These are phyloP conservation scores for Elongisporangium undulatum DNA, from an alignment of 352 stramenopile species.

Conservation along the genomic window DNA sequence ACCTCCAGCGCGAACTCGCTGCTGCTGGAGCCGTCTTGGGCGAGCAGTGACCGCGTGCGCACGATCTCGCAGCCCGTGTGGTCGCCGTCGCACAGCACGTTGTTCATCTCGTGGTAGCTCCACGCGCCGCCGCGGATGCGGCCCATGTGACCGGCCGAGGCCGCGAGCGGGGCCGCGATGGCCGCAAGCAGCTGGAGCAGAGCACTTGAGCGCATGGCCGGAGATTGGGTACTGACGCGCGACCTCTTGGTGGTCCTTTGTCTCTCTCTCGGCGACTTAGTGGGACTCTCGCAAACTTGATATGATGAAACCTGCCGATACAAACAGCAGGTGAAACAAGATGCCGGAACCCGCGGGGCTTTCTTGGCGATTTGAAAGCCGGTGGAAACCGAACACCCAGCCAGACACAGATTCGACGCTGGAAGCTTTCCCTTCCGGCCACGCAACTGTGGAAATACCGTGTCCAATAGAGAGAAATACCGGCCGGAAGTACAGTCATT, in stretches of 20 bases:
- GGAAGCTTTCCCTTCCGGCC: no score
- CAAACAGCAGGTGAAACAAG: neutral
- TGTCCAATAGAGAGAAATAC: no score
- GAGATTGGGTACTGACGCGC: neutral
- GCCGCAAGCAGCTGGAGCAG: neutral
- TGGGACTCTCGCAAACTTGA: neutral
- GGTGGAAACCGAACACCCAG: no score
- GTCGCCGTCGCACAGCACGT: neutral
- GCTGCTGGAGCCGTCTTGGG: neutral
- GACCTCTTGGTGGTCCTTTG: neutral
- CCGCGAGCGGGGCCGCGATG: neutral
- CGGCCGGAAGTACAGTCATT: no score
- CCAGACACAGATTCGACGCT: neutral
- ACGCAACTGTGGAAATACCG: no score
- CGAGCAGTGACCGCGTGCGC: neutral
- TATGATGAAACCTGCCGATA: neutral
- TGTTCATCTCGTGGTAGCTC: neutral
- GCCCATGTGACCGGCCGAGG: neutral
- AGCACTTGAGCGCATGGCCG: neutral
- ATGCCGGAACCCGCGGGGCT: no score
- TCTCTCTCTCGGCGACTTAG: no score
- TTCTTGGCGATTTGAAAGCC: no score
- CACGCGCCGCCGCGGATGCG: neutral
- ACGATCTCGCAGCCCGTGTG: neutral
- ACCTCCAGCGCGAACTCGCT: neutral